These are phyloP conservation scores for Colletotrichum sp. DNA, from an alignment of 2,329 filamentous ascomycete genomes.

Conservation along the genomic window DNA sequence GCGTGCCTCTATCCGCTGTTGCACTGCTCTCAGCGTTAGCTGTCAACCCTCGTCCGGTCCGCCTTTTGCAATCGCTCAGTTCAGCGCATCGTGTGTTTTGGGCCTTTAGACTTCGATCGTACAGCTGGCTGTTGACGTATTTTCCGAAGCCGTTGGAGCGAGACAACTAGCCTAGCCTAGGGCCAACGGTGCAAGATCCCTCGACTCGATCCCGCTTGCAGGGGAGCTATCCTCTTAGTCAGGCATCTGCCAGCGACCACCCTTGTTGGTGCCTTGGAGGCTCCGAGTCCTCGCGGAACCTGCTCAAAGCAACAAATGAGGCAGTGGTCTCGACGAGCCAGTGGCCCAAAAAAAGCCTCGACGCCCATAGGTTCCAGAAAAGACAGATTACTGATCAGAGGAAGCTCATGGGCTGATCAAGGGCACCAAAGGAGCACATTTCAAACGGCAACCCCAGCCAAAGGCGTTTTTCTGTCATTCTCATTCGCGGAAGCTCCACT, in stretches of 20 bases:
- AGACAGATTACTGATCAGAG: neutral
- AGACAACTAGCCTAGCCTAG: slow-evolving; percentile 2
- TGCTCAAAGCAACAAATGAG: neutral
- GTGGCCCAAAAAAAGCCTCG: neutral
- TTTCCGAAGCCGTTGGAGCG: neutral
- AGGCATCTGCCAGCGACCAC: neutral
- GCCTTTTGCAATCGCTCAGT: neutral
- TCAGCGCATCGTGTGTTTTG: neutral
- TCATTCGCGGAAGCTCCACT: neutral
- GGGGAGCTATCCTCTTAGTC: neutral
- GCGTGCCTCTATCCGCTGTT: neutral
- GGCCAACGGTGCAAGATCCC: neutral
- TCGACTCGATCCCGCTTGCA: neutral
- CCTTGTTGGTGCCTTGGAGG: neutral
- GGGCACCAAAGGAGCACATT: neutral
- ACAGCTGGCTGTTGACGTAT: neutral
- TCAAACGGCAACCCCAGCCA: neutral
- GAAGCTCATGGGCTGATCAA: neutral
- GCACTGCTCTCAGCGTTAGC: neutral
- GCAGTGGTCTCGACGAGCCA: neutral
- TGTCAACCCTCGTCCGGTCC: neutral
- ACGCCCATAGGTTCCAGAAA: neutral
- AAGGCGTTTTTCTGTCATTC: neutral
- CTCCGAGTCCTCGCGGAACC: neutral
- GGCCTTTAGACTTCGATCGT: neutral